phyloP scores from a whole-genome alignment of 2,329 filamentous ascomycete species.

The Fusarium papillatum region DNA sequence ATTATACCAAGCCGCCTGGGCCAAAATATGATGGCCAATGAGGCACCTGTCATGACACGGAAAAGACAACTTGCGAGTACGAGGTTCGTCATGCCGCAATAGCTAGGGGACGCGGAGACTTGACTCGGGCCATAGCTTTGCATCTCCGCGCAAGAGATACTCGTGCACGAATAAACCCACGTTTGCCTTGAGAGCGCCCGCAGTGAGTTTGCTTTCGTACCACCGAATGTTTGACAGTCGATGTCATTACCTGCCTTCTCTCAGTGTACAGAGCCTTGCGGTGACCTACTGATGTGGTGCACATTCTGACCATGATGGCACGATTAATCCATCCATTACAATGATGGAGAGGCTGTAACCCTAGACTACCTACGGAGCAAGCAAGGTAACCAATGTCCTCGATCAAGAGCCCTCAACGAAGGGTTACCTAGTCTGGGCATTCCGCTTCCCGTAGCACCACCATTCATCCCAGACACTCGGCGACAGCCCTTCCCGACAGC shows the following conservation, averaged over 20 bases:
- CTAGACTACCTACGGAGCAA: background rate
- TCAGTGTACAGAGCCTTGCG: background rate
- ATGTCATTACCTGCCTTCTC: background rate
- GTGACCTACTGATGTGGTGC: background rate
- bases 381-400: background rate
- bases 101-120: slow-evolving; percentile 18
- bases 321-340: background rate
- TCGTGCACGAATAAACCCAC: slow-evolving; percentile 28
- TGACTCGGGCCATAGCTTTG: slow-evolving; percentile 16
- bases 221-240: background rate
- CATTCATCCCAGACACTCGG: background rate
- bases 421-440: slow-evolving; percentile 1
- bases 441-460: background rate
- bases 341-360: background rate
- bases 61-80: slow-evolving; percentile 16
- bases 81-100: slow-evolving; percentile 11
- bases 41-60: slow-evolving; percentile 30
- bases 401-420: background rate
- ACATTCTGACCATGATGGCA: background rate
- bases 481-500: background rate
- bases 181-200: slow-evolving; percentile 7
- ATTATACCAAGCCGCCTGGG: slow-evolving; percentile 32
- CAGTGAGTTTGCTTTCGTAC: background rate
- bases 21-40: slow-evolving; percentile 22
- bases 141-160: slow-evolving; percentile 24